Percentiles rank a stretch among this genome's conserved stretches.
These are phyloP conservation scores for Lupinus albus DNA, from an alignment of 306 rosid species.

Conservation along the genomic window DNA sequence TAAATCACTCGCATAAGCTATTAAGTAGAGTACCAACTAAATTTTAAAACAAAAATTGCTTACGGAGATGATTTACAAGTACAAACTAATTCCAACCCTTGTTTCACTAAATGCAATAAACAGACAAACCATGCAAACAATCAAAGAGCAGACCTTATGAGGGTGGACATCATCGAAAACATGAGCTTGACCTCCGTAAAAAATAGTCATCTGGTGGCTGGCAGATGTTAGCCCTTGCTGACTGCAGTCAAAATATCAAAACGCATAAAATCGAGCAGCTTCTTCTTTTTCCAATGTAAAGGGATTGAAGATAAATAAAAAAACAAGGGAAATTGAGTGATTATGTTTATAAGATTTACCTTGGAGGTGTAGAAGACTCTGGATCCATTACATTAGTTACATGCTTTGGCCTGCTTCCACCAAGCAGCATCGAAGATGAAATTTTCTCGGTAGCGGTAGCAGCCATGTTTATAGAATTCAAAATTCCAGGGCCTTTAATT, in stretches of 20 bases:
- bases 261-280: slow-evolving; percentile 36
- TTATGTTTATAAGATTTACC: slow-evolving; percentile 48
- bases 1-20: slow-evolving; percentile 2
- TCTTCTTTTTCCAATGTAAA: slow-evolving; percentile 32
- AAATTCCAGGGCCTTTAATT: slow-evolving; percentile 81
- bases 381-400: slow-evolving; percentile 55
- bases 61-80: slow-evolving; percentile 7
- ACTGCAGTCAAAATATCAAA: slow-evolving; percentile 53
- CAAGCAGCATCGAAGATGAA: slow-evolving; percentile 54
- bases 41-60: slow-evolving; percentile 23
- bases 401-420: slow-evolving; percentile 68
- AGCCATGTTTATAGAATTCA: slow-evolving; percentile 61
- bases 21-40: slow-evolving; percentile 3
- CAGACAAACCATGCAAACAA: slow-evolving; percentile 29
- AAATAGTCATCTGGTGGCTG: slow-evolving; percentile 92
- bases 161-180: slow-evolving; percentile 96
- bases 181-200: slow-evolving; percentile 98
- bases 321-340: slow-evolving; percentile 7
- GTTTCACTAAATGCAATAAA: slow-evolving; percentile 19
- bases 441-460: slow-evolving; percentile 61
- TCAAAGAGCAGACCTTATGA: slow-evolving; percentile 68
- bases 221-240: slow-evolving; percentile 64
- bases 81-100: slow-evolving; percentile 30
- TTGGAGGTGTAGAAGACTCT: slow-evolving; percentile 61
- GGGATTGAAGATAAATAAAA: background rate